Evolutionary conservation across 345 rosid genomes (phyloP), one percentile per base, ranked within the genome.

Genomic region (Physaria fendleri): DNA sequence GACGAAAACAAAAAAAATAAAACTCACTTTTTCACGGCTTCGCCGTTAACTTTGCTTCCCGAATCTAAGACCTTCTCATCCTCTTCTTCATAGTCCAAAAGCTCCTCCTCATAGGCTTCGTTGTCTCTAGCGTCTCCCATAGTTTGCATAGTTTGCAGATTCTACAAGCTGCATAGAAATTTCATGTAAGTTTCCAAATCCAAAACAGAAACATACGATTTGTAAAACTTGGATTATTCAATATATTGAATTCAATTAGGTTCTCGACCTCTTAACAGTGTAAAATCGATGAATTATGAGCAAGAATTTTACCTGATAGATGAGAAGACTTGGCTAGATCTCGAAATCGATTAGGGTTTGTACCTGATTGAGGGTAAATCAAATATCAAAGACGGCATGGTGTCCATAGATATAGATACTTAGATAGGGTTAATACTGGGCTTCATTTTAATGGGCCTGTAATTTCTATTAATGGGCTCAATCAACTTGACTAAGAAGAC

Each of bases 31-130:
- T 85, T 93, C 60, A 77, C 81, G 42, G 85, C 80, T 71, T 93
- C 97, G 48, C 95, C 97, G 59, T 93, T 93, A 68, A 74, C 85
- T 77, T 85, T 90, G 24, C 65, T 68, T 16, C 79, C 68, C 22
- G 96, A 82, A 63, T 93, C 96, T 2, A 76, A 80, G 46, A 79
- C 92, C 59, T 83, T 90, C 72, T 90, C 95, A 10, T 93, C 99
- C 49, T 93, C 99, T 54, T 93, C 99, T 64, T 93, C 97, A 41
- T 93, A 90, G 66, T 93, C 99, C 30, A 93, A 76, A 53, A 93
- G 99, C 92, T 93, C 99, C 65, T 93, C 99, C 84, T 93, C 97
- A 71, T 93, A 93, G n/a, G 85, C 83, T 22, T 93, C 99, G 92
- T 80, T 85, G 74, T 89, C 99, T 63, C 83, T 85, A 32, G 90